phyloP scores from a whole-genome alignment of 441 rosid species.

The Arabidopsis lyrata region DNA sequence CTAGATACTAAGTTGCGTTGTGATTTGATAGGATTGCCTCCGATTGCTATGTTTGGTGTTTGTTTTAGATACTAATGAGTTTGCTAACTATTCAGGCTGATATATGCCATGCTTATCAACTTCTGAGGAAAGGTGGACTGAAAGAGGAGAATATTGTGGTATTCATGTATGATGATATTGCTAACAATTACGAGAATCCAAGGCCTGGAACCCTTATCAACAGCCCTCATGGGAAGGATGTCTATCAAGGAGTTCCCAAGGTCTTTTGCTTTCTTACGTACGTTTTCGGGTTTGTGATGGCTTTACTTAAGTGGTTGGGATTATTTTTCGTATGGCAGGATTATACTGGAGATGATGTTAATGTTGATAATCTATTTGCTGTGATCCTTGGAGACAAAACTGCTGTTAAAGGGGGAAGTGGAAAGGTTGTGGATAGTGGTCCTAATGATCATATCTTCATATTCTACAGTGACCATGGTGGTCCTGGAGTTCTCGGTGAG shows the following conservation, averaged over 20 bases:
- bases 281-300: not conserved
- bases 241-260: conserved; percentile 91
- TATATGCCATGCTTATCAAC: conserved; percentile 96
- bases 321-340: conserved; percentile 58
- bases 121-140: conserved; percentile 83
- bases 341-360: conserved; percentile 82
- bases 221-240: conserved; percentile 85
- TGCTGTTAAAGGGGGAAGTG: conserved; percentile 84
- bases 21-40: not conserved
- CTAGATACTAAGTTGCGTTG: not conserved
- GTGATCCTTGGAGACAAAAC: conserved; percentile 83
- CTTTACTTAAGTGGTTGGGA: conserved; percentile 20
- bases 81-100: conserved; percentile 76
- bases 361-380: conserved; percentile 73
- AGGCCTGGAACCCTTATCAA: conserved; percentile 86
- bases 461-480: conserved; percentile 90
- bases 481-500: conserved; percentile 97
- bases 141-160: conserved; percentile 94
- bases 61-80: conserved; percentile 20
- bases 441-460: conserved; percentile 93
- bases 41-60: too few species aligned
- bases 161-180: conserved; percentile 97
- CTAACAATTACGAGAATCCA: conserved; percentile 76
- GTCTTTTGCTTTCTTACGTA: conserved; percentile 42
- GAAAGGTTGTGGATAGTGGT: conserved; percentile 90